Base-by-base conservation (phyloP, 768 basidiomycete genomes). In the Tylopilus balloui region DNA sequence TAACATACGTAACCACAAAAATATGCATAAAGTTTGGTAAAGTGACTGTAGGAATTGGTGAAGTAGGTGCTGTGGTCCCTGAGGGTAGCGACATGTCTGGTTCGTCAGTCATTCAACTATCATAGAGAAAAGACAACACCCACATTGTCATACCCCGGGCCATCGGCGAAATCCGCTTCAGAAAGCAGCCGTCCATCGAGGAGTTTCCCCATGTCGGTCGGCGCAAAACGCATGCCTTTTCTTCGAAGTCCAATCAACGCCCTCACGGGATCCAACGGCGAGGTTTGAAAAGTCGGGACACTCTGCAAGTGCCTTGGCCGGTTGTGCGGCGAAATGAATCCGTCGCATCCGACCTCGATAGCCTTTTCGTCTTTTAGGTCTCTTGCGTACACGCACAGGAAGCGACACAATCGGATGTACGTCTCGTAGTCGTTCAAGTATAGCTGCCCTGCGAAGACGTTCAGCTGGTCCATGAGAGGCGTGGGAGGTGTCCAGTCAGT, bases 161-260 rank as follows among this genome's bases (percentile, higher is more conserved):
- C n/a, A n/a, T n/a, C n/a, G n/a, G n/a, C 48, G 15, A 56, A 57
- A 34, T 57, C 55, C 0, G 11, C 47, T 45, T 53, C 41, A 0
- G 46, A 52, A 37, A 73, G 52, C 1, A 47, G 20, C 23, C 58
- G 57, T 24, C 58, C 65, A 37, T 64, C 52, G 19, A 77, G 35
- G 21, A 76, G 59, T 38, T 69, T 69, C 3, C 76, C 75, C 55
- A 76, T 56, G 50, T 78, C 74, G 5, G 75, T 77, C 31, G 40
- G 44, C 14, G 53, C 39, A 52, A 66, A 77, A 12, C 56, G 48
- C 58, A 67, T 57, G 6, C 73, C 74, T 46, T 73, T 78, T 55
- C 74, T 65, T 7, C 74, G 67, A 34, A 69, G 48, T 11, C 50
- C 19, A 6, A 62, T 42, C 37, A 66, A 37, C 4, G n/a, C 43